Conservation (phyloP, 1,284 basidiomycete genomes). For the Spongiforma sp. region DNA sequence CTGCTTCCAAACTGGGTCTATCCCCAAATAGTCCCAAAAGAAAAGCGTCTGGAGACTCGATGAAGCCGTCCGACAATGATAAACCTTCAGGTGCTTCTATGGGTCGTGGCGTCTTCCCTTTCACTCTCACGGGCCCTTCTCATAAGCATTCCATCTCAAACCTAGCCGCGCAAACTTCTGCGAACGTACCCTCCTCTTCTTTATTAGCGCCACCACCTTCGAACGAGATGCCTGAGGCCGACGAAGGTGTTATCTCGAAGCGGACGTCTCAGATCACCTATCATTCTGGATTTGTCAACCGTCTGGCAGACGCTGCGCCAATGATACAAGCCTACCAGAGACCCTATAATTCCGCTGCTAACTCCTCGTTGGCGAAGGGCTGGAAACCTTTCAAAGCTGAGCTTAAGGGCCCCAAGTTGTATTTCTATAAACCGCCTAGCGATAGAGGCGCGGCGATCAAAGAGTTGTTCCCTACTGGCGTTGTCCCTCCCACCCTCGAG, state of each 20-base stretch:
- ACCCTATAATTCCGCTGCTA: conserved; percentile 32
- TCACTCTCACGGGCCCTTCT: conserved; percentile 35
- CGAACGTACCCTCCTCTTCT: conserved; percentile 37
- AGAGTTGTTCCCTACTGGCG: conserved; percentile 70
- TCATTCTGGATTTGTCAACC: conserved; percentile 76
- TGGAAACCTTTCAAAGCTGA: conserved; percentile 88
- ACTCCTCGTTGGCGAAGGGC: conserved; percentile 55
- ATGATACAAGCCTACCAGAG: conserved; percentile 39
- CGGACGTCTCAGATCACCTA: conserved; percentile 80
- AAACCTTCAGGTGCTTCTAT: conserved; percentile 23
- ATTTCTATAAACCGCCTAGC: conserved; percentile 81
- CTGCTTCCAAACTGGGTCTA: conserved; percentile 50
- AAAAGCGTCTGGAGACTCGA: conserved; percentile 53
- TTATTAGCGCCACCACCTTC: conserved; percentile 58
- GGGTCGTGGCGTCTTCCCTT: conserved; percentile 40
- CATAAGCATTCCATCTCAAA: conserved; percentile 34
- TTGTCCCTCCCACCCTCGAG: conserved; percentile 58
- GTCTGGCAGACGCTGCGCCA: conserved; percentile 57
- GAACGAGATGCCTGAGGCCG: conserved; percentile 32
- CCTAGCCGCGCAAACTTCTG: conserved; percentile 18
- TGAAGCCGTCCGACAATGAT: conserved; percentile 35
- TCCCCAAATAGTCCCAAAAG: conserved; percentile 54
- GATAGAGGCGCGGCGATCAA: conserved; percentile 68
- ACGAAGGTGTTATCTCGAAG: conserved; percentile 43
- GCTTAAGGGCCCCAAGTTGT: conserved; percentile 79